Evolutionary conservation across 1,284 basidiomycete species (phyloP), one percentile per base, ranked within the genome.

Genomic region (Ustilago xerochloae): DNA sequence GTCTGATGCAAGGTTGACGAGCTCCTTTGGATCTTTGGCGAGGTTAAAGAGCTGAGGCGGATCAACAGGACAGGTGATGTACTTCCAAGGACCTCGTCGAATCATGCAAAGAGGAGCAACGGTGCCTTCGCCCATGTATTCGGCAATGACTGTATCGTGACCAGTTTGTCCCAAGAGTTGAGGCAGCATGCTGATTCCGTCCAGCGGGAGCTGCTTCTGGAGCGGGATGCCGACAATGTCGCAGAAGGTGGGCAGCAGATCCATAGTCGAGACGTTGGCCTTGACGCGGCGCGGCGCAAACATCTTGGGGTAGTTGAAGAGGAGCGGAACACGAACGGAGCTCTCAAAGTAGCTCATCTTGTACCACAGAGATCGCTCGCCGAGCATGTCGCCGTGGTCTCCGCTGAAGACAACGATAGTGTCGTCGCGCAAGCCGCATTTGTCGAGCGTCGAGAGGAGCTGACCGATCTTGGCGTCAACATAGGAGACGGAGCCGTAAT

Each of bases 341-440:
- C 66, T 68, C 29, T 68, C 66, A 47, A 63, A 68, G 55, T 68
- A 68, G 55, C 66, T 68, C 66, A 68, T 68, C 55, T 68, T 68
- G 66, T 68, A 68, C 66, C 66, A 68, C n/a, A 68, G 46, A 20
- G 43, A 45, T 6, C 66, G 66, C 47, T 68, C 66, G 24, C 66
- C 66, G 8, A 68, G 60, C 66, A 68, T 68, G 28, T 68, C 66
- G 6, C 66, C 66, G 38, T 68, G 66, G 35, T 68, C 66, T 22
- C 66, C 66, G 53, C 66, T 68, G 15, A 68, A 68, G 33, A 68
- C 66, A 26, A 68, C 39, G 56, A 68, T 59, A 32, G 66, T 68
- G 28, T 68, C 38, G 46, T 68, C 55, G 26, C 60, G 66, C 55
- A 68, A 35, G 16, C 66, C 66, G 18, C 66, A 68, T 47, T 63